phyloP scores from a whole-genome alignment of 768 basidiomycete genomes.

The Termitomyces titanicus region DNA sequence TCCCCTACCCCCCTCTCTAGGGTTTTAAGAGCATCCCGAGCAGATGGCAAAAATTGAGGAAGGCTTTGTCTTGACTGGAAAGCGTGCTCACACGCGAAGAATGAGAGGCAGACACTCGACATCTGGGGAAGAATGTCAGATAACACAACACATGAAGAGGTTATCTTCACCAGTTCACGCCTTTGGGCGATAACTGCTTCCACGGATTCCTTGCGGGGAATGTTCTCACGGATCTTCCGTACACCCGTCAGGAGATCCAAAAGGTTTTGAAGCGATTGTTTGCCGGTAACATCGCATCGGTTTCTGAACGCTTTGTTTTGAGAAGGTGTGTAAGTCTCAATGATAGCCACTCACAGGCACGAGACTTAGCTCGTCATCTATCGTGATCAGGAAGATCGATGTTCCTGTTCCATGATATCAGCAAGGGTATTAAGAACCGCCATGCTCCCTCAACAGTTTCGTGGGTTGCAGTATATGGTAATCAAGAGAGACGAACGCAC shows the following conservation, averaged over 20 bases:
- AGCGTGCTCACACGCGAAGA: constrained; percentile 48
- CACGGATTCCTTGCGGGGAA: constrained; percentile 41
- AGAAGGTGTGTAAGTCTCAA: neutral
- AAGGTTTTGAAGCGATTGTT: constrained; percentile 34
- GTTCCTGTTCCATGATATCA: constrained; percentile 14
- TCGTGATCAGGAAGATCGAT: constrained; percentile 33
- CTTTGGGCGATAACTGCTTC: constrained; percentile 33
- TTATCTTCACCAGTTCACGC: constrained; percentile 30
- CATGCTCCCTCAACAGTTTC: too few relatives aligned
- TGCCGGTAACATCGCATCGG: constrained; percentile 41
- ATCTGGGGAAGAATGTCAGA: constrained; percentile 16
- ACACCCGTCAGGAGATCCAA: constrained; percentile 42
- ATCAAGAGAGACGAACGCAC: constrained; percentile 13
- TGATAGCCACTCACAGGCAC: constrained; percentile 35
- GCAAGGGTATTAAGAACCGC: neutral
- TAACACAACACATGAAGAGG: neutral
- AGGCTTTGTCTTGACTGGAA: constrained; percentile 43
- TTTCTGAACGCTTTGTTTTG: constrained; percentile 32
- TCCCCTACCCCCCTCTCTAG: constrained; percentile 32
- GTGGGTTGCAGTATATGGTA: too few relatives aligned
- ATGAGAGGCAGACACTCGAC: constrained; percentile 41
- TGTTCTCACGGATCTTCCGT: constrained; percentile 43
- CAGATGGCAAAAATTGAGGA: constrained; percentile 48
- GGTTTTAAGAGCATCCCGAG: constrained; percentile 32
- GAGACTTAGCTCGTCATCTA: constrained; percentile 45